These are phyloP conservation scores for Xerophyta viscosa DNA, from an alignment of 106 monocot species.

Conservation along the genomic window DNA sequence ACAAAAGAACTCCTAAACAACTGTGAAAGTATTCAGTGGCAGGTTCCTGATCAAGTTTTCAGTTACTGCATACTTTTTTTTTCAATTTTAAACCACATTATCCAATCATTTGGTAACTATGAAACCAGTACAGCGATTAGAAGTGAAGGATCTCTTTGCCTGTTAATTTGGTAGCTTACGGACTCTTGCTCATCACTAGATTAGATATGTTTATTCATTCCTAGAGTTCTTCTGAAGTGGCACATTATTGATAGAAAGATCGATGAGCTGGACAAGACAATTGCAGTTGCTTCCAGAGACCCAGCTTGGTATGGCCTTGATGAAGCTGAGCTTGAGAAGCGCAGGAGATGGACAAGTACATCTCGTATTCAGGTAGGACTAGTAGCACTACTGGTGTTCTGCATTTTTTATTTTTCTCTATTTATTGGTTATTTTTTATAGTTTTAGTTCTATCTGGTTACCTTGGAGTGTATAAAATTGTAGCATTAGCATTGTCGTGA, in stretches of 20 bases:
- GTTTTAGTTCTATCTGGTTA: too few species aligned
- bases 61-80: too few species aligned
- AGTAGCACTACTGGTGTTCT: too few species aligned
- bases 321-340: constrained; percentile 69
- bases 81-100: neutral
- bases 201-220: neutral
- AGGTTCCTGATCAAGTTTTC: constrained; percentile 22
- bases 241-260: constrained; percentile 48
- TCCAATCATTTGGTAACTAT: neutral
- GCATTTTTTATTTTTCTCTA: too few species aligned
- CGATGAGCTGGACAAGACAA: constrained; percentile 84
- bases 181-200: too few species aligned
- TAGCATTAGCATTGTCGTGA: too few species aligned
- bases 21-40: constrained; percentile 73
- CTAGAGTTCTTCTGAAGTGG: neutral
- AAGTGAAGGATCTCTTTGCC: too few species aligned
- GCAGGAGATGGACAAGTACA: constrained; percentile 57
- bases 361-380: constrained; percentile 61
- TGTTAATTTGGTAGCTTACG: too few species aligned
- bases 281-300: constrained; percentile 77
- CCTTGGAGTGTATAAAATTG: too few species aligned
- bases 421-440: too few species aligned
- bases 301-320: constrained; percentile 83
- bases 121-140: too few species aligned
- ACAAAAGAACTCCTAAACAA: constrained; percentile 50